phyloP scores from a whole-genome alignment of 2,329 filamentous ascomycete genomes.

The Fusarium denticulatum region DNA sequence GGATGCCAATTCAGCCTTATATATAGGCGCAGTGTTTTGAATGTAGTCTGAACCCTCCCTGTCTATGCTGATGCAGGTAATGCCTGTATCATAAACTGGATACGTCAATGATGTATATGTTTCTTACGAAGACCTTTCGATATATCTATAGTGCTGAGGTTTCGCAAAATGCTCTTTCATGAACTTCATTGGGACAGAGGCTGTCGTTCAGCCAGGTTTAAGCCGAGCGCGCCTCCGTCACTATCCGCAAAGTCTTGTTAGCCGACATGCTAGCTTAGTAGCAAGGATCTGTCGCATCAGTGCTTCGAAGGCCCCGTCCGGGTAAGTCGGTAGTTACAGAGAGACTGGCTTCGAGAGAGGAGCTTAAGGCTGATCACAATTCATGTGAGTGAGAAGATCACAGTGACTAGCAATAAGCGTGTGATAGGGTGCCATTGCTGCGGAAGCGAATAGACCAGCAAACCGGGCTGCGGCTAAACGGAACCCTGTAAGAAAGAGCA shows the following conservation, averaged over 20 bases:
- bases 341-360: not conserved
- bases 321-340: fast-evolving
- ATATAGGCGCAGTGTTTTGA: no score
- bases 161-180: no score
- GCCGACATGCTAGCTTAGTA: not conserved
- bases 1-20: no score
- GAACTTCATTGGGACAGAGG: no score
- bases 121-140: no score
- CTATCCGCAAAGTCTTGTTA: not conserved
- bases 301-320: not conserved
- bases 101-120: no score
- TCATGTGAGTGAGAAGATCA: not conserved
- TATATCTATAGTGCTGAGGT: no score
- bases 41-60: no score
- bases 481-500: not conserved
- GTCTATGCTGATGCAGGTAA: no score
- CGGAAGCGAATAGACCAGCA: not conserved
- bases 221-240: not conserved
- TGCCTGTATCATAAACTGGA: no score
- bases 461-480: not conserved
- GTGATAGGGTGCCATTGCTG: not conserved
- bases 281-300: not conserved
- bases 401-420: fast-evolving
- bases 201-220: fast-evolving
- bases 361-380: not conserved